Evolutionary conservation across 2,329 filamentous ascomycete species (phyloP).

Genomic region (Fusarium odoratissimum): DNA sequence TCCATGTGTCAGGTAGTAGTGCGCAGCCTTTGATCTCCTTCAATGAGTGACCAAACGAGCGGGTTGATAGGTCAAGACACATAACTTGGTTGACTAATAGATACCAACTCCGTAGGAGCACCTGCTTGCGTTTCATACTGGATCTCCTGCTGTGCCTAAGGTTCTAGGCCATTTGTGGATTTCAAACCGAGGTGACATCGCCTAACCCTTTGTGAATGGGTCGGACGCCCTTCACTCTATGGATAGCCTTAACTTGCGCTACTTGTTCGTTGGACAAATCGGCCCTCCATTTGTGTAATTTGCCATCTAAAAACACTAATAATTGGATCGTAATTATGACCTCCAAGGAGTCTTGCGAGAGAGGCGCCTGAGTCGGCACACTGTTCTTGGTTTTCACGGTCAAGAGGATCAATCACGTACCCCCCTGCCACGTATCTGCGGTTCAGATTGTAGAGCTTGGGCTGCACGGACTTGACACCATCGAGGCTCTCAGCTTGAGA

Average conservation of each 20-base stretch:
- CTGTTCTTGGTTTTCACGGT: background rate
- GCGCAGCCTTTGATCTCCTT: background rate
- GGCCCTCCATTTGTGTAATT: fast-evolving
- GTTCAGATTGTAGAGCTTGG: background rate
- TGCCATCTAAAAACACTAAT: background rate
- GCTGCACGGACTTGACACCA: background rate
- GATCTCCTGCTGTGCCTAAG: background rate
- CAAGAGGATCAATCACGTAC: fast-evolving
- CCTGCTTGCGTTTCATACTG: fast-evolving
- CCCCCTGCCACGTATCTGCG: background rate
- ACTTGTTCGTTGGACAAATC: background rate
- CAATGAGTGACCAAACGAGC: fast-evolving
- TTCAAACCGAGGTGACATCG: background rate
- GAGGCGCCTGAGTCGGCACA: fast-evolving
- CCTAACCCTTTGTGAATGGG: background rate
- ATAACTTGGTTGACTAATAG: background rate
- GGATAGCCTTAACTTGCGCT: fast-evolving
- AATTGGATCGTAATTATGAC: background rate
- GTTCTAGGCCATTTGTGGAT: fast-evolving
- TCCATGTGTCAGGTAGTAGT: background rate
- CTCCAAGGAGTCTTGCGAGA: background rate
- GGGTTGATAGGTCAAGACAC: background rate
- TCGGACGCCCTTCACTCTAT: fast-evolving
- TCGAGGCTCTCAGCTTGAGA: background rate
- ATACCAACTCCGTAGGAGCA: background rate